Conservation (phyloP, 495 filamentous ascomycete genomes). For the Podospora sp. region DNA sequence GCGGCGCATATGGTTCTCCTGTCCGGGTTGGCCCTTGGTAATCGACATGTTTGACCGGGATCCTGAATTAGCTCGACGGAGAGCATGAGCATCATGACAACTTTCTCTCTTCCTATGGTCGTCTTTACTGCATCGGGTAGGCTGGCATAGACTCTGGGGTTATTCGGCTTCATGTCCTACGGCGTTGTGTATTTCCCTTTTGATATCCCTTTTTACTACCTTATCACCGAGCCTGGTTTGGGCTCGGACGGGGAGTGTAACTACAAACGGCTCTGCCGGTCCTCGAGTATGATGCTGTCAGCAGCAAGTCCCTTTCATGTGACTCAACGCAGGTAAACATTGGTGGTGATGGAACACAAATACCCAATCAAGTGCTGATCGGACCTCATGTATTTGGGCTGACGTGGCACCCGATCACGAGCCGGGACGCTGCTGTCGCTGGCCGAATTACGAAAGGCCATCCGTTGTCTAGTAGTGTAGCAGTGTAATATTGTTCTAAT, state of each 20-base stretch:
- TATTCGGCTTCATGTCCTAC: background rate
- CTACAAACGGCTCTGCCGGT: background rate
- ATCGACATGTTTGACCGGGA: background rate
- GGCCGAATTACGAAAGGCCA: background rate
- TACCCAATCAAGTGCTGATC: background rate
- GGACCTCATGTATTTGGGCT: background rate
- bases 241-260: conserved; percentile 17
- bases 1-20: conserved; percentile 74
- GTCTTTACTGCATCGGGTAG: conserved; percentile 14
- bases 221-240: background rate
- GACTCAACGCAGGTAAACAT: background rate
- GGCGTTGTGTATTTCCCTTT: conserved; percentile 15
- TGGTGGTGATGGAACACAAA: background rate
- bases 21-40: conserved; percentile 77
- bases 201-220: conserved; percentile 15
- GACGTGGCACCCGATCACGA: background rate
- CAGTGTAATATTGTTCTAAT: background rate
- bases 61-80: background rate
- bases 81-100: conserved; percentile 17
- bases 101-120: conserved; percentile 7
- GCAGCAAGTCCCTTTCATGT: background rate
- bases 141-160: conserved; percentile 27
- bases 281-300: background rate
- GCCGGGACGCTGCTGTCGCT: background rate
- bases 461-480: background rate